phyloP scores from a whole-genome alignment of 1,139 yeast genomes.

The Candida anutae region DNA sequence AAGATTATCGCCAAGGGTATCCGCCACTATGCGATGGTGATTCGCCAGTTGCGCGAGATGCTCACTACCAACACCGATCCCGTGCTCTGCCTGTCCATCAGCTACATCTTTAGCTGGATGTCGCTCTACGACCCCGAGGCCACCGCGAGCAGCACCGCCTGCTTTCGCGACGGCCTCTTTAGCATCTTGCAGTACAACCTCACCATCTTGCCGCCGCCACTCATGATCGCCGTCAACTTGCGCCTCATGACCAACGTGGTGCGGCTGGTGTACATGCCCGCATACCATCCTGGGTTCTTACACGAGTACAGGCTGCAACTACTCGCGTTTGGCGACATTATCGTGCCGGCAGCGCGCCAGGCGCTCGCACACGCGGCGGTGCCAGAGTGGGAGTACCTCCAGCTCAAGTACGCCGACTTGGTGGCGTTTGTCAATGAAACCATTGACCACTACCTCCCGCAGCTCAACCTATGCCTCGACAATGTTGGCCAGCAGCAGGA shows the following conservation, averaged over 20 bases:
- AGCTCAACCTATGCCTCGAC: constrained; percentile 15
- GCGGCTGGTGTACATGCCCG: constrained; percentile 31
- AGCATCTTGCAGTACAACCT: constrained; percentile 26
- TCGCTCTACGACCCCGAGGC: constrained; percentile 41
- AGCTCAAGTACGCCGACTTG: constrained; percentile 18
- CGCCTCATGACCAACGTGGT: constrained; percentile 31
- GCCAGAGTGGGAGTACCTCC: constrained; percentile 8
- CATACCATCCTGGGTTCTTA: constrained; percentile 27
- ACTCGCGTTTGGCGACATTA: neutral
- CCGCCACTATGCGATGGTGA: constrained; percentile 31
- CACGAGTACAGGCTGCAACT: constrained; percentile 16
- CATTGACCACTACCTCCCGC: constrained; percentile 21
- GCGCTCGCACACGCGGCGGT: neutral
- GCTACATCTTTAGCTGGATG: constrained; percentile 35
- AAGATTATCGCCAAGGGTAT: constrained; percentile 23
- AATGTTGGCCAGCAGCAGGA: constrained; percentile 29
- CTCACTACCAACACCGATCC: constrained; percentile 26
- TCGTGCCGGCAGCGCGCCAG: no score
- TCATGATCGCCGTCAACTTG: constrained; percentile 25
- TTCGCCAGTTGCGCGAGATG: constrained; percentile 23
- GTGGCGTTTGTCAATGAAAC: constrained; percentile 18
- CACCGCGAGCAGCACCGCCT: constrained; percentile 28
- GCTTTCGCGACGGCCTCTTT: constrained; percentile 38
- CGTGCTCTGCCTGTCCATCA: constrained; percentile 28
- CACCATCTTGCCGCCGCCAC: constrained; percentile 8